A percentile compares a stretch with the other conserved stretches of the same genome.
These are phyloP conservation scores for Aureobasidium uvarum DNA, from an alignment of 2,329 filamentous ascomycete genomes.

Conservation along the genomic window DNA sequence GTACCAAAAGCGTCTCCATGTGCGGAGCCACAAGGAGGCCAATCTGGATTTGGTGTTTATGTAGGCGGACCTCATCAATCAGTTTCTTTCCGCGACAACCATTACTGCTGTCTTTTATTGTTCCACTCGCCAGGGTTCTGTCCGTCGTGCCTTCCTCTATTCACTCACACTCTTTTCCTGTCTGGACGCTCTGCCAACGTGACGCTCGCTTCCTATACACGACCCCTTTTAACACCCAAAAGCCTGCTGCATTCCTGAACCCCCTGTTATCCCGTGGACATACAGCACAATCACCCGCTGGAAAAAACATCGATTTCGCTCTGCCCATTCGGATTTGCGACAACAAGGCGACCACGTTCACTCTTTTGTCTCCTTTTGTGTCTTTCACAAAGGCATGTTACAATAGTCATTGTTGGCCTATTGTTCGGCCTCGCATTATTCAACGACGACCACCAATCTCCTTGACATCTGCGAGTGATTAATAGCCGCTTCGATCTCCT, in stretches of 20 bases:
- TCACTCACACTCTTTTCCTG: conserved; percentile 20
- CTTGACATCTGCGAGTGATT: conserved; percentile 21
- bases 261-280: conserved; percentile 13
- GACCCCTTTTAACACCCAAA: neutral
- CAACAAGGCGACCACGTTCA: conserved; percentile 9
- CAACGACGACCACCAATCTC: conserved; percentile 19
- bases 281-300: conserved; percentile 8
- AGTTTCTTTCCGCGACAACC: conserved; percentile 15
- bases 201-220: conserved; percentile 2
- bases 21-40: conserved; percentile 19
- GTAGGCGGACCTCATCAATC: conserved; percentile 17
- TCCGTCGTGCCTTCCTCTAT: neutral
- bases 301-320: conserved; percentile 1
- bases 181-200: neutral
- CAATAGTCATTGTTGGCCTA: conserved; percentile 22
- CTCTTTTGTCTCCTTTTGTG: conserved; percentile 12
- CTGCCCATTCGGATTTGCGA: neutral
- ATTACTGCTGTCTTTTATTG: conserved; percentile 23
- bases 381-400: conserved; percentile 19
- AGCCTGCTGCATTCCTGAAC: conserved; percentile 21
- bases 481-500: conserved; percentile 4
- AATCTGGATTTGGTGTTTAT: conserved; percentile 24
- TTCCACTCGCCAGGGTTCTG: conserved; percentile 15
- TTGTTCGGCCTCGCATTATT: conserved; percentile 21
- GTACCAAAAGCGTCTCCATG: conserved; percentile 10